phyloP scores from a whole-genome alignment of 441 rosid genomes.

The Pelargonium australe region DNA sequence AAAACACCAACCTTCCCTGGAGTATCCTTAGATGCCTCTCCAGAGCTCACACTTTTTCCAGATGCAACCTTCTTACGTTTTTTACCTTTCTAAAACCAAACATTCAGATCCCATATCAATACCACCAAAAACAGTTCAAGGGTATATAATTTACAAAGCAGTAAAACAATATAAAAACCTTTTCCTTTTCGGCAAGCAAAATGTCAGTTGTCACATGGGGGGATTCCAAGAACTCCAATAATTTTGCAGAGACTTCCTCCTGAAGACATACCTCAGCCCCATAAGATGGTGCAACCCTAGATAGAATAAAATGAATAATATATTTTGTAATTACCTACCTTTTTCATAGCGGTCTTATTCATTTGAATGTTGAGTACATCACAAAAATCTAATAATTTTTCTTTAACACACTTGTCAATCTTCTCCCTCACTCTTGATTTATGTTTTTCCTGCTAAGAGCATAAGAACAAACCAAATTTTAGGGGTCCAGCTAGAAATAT shows the following conservation, averaged over 20 bases:
- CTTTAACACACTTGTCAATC: constrained; percentile 86
- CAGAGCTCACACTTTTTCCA: constrained; percentile 40
- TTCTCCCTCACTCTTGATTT: constrained; percentile 69
- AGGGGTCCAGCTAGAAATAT: constrained; percentile 2
- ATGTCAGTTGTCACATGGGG: constrained; percentile 73
- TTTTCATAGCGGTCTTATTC: constrained; percentile 50
- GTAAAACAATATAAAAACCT: constrained; percentile 35
- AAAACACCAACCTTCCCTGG: constrained; percentile 62
- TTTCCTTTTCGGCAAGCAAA: constrained; percentile 77
- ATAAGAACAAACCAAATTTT: constrained; percentile 8
- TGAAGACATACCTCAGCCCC: constrained; percentile 21
- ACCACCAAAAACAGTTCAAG: neutral
- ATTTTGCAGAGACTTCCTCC: constrained; percentile 80
- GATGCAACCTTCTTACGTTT: constrained; percentile 41
- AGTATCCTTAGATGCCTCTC: constrained; percentile 41
- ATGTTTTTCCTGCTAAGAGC: constrained; percentile 59
- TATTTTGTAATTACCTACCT: constrained; percentile 39
- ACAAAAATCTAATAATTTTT: constrained; percentile 79
- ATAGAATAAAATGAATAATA: constrained; percentile 10
- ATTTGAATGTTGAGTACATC: constrained; percentile 83
- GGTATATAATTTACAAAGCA: constrained; percentile 10
- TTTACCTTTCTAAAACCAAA: constrained; percentile 49
- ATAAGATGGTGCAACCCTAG: constrained; percentile 16
- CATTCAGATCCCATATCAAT: constrained; percentile 9
- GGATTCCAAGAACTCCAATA: constrained; percentile 83